Evolutionary conservation across 2,329 filamentous ascomycete species (phyloP).

Genomic region (Talaromyces amestolkiae): DNA sequence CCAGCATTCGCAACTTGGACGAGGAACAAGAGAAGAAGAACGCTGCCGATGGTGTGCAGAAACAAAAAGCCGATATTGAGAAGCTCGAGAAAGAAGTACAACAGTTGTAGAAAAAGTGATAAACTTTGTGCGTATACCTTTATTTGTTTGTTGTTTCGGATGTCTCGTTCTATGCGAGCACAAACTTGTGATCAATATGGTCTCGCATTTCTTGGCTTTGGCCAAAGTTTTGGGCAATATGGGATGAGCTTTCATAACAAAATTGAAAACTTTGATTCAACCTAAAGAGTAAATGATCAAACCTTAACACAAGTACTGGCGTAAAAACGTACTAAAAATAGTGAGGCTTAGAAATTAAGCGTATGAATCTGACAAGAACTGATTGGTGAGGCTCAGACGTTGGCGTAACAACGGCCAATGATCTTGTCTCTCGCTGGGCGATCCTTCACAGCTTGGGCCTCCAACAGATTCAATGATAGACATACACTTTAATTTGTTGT

Average conservation of each 20-base stretch:
- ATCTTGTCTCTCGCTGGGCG: background rate
- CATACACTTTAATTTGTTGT: background rate
- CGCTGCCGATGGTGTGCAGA: constrained; percentile 28
- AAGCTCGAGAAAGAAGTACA: constrained; percentile 39
- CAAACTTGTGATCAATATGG: background rate
- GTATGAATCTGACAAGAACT: background rate
- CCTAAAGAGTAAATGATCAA: background rate
- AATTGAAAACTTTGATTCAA: background rate
- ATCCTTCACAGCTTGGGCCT: background rate
- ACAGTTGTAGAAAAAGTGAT: constrained; percentile 25
- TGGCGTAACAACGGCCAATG: background rate
- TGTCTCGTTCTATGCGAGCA: background rate
- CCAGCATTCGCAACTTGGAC: constrained; percentile 23
- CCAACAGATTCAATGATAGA: background rate
- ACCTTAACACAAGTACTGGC: background rate
- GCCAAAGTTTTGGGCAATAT: background rate
- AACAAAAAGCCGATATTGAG: constrained; percentile 38
- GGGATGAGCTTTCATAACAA: background rate
- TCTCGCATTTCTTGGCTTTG: background rate
- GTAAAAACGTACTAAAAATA: background rate
- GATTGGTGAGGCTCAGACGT: background rate
- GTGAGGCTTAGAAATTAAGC: background rate
- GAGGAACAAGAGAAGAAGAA: constrained; percentile 19
- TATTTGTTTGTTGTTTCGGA: background rate
- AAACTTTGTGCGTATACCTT: background rate